phyloP scores from a whole-genome alignment of 2,329 filamentous ascomycete species.

The Claviceps cyperi region DNA sequence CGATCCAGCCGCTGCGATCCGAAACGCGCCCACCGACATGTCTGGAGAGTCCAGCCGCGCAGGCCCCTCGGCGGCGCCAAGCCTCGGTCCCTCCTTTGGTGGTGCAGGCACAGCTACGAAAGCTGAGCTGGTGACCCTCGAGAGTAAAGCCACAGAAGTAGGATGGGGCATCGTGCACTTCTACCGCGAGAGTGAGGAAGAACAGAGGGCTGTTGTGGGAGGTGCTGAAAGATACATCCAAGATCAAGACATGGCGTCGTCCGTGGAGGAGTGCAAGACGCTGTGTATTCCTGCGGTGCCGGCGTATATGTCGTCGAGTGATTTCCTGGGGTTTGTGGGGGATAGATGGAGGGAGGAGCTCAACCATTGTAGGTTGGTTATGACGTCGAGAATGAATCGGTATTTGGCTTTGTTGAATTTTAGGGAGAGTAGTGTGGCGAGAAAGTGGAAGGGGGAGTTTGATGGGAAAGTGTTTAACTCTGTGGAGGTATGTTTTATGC shows the following conservation, averaged over 20 bases:
- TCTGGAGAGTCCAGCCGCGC: conserved; percentile 24
- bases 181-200: conserved; percentile 68
- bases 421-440: conserved; percentile 56
- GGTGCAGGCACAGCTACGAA: conserved; percentile 64
- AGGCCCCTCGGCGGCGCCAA: conserved; percentile 34
- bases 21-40: conserved; percentile 13
- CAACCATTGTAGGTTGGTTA: conserved; percentile 87
- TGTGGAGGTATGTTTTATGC: conserved; percentile 50
- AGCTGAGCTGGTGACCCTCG: conserved; percentile 59
- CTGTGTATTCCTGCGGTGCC: conserved; percentile 90
- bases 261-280: conserved; percentile 60
- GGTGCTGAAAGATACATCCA: conserved; percentile 10
- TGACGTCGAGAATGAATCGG: conserved; percentile 74
- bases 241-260: conserved; percentile 12
- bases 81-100: conserved; percentile 38
- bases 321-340: conserved; percentile 83
- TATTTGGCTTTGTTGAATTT: conserved; percentile 97
- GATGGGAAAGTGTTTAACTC: conserved; percentile 88
- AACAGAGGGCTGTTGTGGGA: conserved; percentile 41
- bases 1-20: conserved; percentile 37
- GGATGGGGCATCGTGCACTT: conserved; percentile 91
- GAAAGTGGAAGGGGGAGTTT: conserved; percentile 70
- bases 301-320: conserved; percentile 79
- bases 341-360: conserved; percentile 75
- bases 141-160: conserved; percentile 58